Conservation (phyloP, 176 grass and related monocot genomes). For the Avena sativa region DNA sequence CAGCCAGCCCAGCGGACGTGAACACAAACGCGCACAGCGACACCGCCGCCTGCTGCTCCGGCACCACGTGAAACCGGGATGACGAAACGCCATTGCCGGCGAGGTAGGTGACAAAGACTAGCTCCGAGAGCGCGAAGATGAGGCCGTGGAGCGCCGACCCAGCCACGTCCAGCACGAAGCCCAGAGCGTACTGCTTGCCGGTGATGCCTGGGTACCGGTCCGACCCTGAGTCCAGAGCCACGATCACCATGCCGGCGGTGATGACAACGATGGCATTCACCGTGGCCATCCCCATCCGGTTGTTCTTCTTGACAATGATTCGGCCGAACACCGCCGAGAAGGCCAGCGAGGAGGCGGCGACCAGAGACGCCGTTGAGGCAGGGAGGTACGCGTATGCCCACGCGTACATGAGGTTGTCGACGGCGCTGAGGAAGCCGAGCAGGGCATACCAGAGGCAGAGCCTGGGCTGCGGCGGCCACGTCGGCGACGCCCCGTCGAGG, state of each 20-base stretch:
- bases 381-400: conserved; percentile 91
- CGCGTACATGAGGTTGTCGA: conserved; percentile 90
- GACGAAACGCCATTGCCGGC: background rate
- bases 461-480: conserved; percentile 41
- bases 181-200: conserved; percentile 62
- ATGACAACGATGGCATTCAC: conserved; percentile 82
- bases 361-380: conserved; percentile 84
- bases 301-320: conserved; percentile 76
- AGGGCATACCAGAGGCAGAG: conserved; percentile 71
- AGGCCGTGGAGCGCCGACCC: conserved; percentile 88
- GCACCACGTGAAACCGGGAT: conserved; percentile 72
- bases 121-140: conserved; percentile 93
- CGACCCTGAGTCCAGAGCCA: conserved; percentile 76
- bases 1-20: conserved; percentile 67
- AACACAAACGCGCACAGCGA: conserved; percentile 73
- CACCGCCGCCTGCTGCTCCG: conserved; percentile 93
- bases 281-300: conserved; percentile 57
- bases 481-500: conserved; percentile 53
- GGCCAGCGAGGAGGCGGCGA: conserved; percentile 76
- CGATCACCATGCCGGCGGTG: conserved; percentile 63
- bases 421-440: conserved; percentile 82
- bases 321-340: conserved; percentile 82
- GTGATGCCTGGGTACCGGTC: conserved; percentile 72
- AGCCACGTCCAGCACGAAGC: conserved; percentile 70
- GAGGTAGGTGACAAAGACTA: conserved; percentile 53